A percentile compares a stretch with the other conserved stretches of the same genome.
Conservation (phyloP, 208 protist species). For the Trypanosoma boissoni region DNA sequence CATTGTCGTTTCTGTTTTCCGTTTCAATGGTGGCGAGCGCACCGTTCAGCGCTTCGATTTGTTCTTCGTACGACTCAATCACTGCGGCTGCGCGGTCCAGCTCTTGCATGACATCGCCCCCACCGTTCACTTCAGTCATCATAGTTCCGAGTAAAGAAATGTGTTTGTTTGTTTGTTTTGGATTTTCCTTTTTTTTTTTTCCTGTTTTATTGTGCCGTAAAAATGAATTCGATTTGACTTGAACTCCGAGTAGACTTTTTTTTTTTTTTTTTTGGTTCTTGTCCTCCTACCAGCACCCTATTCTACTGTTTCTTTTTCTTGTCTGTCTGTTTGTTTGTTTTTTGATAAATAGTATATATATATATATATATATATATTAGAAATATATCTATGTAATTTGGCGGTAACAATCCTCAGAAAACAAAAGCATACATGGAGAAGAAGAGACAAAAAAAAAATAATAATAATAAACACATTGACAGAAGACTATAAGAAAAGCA, state of each 20-base stretch:
- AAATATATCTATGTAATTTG: too few species aligned
- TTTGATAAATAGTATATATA: not conserved
- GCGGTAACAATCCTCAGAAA: too few species aligned
- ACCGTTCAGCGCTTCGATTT: conserved; percentile 49
- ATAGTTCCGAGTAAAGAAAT: not conserved
- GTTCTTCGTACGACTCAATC: conserved; percentile 49
- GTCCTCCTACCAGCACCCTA: too few species aligned
- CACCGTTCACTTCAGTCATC: conserved; percentile 6
- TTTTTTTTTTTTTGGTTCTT: too few species aligned
- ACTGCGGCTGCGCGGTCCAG: conserved; percentile 54
- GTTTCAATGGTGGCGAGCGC: conserved; percentile 49
- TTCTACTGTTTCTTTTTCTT: conserved; percentile 12
- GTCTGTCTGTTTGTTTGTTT: not conserved
- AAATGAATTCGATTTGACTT: not conserved
- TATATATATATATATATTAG: not conserved
- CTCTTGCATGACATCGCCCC: conserved; percentile 37
- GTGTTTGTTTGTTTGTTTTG: not conserved
- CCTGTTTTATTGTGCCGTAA: too few species aligned
- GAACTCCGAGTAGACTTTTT: not conserved
- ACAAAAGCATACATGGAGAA: too few species aligned
- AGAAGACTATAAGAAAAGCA: too few species aligned
- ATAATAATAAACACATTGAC: too few species aligned
- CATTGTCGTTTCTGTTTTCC: conserved; percentile 71
- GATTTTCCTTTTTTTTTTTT: conserved; percentile 2
- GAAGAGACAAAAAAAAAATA: too few species aligned